Evolutionary conservation across 495 filamentous ascomycete genomes (phyloP).

Genomic region (Trichocladium uniseriatum): DNA sequence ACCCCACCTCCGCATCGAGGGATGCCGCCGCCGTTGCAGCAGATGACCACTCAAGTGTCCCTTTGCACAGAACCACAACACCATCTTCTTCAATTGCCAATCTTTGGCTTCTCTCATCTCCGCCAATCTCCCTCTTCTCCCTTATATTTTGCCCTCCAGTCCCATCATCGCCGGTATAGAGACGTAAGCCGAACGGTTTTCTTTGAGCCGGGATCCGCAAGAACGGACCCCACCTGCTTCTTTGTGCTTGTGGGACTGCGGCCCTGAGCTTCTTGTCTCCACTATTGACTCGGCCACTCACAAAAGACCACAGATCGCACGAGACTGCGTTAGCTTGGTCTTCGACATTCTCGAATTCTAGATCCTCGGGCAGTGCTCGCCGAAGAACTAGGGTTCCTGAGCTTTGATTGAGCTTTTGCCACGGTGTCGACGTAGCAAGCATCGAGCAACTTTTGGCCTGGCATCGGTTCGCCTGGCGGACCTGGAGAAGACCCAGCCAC

Average conservation of each 20-base stretch:
- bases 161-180: no score
- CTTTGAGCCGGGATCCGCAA: background rate
- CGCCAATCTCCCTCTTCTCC: background rate
- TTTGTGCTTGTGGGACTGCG: background rate
- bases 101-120: background rate
- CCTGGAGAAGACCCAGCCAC: constrained; percentile 17
- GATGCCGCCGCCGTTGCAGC: background rate
- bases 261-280: background rate
- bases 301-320: constrained; percentile 7
- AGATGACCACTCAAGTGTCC: background rate
- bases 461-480: constrained; percentile 14
- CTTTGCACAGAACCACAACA: constrained; percentile 9
- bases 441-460: constrained; percentile 10
- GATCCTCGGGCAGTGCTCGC: background rate
- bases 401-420: constrained; percentile 12
- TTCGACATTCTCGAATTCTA: constrained; percentile 2
- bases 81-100: constrained; percentile 9
- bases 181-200: no score
- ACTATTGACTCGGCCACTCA: background rate
- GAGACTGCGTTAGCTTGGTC: background rate
- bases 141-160: background rate
- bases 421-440: constrained; percentile 20
- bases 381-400: background rate
- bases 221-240: background rate
- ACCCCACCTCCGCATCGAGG: constrained; percentile 16